A percentile compares a stretch with the other conserved stretches of the same genome.
These are phyloP conservation scores for Themeda triandra DNA, from an alignment of 176 grass and related monocot species.

Conservation along the genomic window DNA sequence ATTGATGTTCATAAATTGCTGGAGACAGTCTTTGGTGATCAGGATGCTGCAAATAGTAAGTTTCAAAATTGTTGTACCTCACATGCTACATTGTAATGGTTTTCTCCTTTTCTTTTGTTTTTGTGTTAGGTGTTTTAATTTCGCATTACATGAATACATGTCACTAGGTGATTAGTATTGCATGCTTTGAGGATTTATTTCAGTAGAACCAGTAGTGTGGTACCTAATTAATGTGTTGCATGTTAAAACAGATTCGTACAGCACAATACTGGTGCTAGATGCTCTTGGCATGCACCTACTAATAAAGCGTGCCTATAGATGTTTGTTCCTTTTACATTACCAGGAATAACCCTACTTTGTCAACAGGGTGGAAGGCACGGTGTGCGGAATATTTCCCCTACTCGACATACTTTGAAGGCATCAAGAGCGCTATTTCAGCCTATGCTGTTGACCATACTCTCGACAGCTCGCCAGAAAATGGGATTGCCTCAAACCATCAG, in stretches of 20 bases:
- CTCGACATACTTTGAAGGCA: constrained; percentile 79
- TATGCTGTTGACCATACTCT: constrained; percentile 28
- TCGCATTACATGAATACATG: not conserved
- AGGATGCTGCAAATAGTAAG: constrained; percentile 73
- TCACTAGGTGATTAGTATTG: not conserved
- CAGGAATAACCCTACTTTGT: constrained; percentile 30
- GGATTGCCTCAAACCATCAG: constrained; percentile 34
- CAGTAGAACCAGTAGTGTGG: not conserved
- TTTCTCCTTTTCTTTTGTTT: not conserved
- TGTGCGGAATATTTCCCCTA: constrained; percentile 85
- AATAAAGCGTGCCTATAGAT: not conserved
- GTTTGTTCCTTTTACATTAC: not conserved
- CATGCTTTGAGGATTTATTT: not conserved
- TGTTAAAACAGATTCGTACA: constrained; percentile 3
- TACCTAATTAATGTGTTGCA: not conserved
- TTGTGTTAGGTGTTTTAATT: not conserved
- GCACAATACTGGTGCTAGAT: not conserved
- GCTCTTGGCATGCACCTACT: not conserved
- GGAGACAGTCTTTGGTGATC: constrained; percentile 56
- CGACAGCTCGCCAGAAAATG: constrained; percentile 78
- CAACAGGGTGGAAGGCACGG: constrained; percentile 80
- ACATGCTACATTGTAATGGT: not conserved
- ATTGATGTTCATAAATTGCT: constrained; percentile 89
- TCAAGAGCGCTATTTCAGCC: constrained; percentile 44
- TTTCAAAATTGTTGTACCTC: constrained; percentile 9